These are phyloP conservation scores for Exobasidium cylindrosporum DNA, from an alignment of 1,284 basidiomycete genomes.

Conservation along the genomic window DNA sequence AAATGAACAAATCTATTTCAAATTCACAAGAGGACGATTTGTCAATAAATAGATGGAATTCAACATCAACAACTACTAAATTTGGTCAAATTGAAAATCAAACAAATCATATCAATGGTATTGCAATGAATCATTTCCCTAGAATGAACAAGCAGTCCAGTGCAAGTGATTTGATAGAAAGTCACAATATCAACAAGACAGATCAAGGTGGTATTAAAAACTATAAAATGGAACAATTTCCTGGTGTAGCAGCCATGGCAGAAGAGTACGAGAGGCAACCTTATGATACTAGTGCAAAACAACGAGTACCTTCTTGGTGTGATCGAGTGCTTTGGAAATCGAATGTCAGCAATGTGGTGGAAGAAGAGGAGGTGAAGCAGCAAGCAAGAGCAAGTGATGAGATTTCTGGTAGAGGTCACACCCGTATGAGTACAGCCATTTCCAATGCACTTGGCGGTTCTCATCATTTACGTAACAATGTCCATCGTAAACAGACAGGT, in stretches of 20 bases:
- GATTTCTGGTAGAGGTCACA: neutral
- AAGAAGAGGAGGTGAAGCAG: slow-evolving; percentile 14
- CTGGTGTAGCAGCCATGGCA: slow-evolving; percentile 4
- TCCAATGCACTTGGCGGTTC: slow-evolving; percentile 18
- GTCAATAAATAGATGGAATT: neutral
- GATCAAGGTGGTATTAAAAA: neutral
- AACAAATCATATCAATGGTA: too few species aligned
- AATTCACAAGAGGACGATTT: neutral
- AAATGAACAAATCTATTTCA: neutral
- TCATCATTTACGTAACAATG: neutral
- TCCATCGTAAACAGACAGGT: neutral
- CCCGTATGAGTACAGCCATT: slow-evolving; percentile 26
- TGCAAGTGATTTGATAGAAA: neutral
- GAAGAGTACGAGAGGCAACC: slow-evolving; percentile 50
- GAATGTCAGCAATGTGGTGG: slow-evolving; percentile 29
- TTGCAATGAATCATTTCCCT: neutral
- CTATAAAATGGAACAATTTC: neutral
- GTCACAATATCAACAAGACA: neutral
- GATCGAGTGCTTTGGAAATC: slow-evolving; percentile 52
- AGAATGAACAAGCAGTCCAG: slow-evolving; percentile 10
- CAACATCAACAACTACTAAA: neutral
- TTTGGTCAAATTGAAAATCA: too few species aligned
- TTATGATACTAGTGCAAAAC: slow-evolving; percentile 60
- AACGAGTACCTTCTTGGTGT: slow-evolving; percentile 59
- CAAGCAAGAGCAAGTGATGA: neutral